A percentile compares a stretch with the other conserved stretches of the same genome.
Evolutionary conservation across 805 yeast species (phyloP).

Genomic region (Candida tallmaniae): DNA sequence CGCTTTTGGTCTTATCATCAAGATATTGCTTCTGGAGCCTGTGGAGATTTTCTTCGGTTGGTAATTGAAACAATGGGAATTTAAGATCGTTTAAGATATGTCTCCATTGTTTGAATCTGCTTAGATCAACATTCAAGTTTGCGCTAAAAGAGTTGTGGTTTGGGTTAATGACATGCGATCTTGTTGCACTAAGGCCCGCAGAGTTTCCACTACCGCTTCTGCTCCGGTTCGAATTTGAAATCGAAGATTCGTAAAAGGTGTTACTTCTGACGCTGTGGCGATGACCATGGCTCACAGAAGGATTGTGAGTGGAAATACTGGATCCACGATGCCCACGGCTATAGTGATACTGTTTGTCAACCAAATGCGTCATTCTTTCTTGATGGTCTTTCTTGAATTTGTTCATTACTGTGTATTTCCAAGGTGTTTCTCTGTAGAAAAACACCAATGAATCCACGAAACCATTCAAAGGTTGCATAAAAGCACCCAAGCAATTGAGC

Average conservation of each 20-base stretch:
- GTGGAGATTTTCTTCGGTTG: conserved; percentile 30
- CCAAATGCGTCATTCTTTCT: conserved; percentile 21
- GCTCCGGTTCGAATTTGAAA: conserved; percentile 5
- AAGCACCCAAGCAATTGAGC: conserved; percentile 64
- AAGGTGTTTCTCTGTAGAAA: conserved; percentile 72
- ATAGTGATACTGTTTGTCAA: conserved; percentile 6
- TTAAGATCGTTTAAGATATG: conserved; percentile 25
- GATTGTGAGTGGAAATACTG: conserved; percentile 12
- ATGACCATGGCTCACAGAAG: background rate
- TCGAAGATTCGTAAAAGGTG: conserved; percentile 12
- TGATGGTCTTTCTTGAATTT: conserved; percentile 34
- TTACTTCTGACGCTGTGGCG: conserved; percentile 10
- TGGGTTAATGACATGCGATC: no score
- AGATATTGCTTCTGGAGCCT: conserved; percentile 17
- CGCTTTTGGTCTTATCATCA: conserved; percentile 9
- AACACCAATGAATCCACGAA: conserved; percentile 74
- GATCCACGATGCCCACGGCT: background rate
- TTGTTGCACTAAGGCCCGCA: no score
- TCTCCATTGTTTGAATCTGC: conserved; percentile 37
- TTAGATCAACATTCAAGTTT: conserved; percentile 24
- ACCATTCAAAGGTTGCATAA: conserved; percentile 78
- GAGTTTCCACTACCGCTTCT: conserved; percentile 5
- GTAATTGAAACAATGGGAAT: conserved; percentile 45
- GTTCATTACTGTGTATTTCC: conserved; percentile 49
- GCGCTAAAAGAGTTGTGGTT: conserved; percentile 23